Conservation (phyloP, 2,329 filamentous ascomycete species). For the Aspergillaceae sp. region DNA sequence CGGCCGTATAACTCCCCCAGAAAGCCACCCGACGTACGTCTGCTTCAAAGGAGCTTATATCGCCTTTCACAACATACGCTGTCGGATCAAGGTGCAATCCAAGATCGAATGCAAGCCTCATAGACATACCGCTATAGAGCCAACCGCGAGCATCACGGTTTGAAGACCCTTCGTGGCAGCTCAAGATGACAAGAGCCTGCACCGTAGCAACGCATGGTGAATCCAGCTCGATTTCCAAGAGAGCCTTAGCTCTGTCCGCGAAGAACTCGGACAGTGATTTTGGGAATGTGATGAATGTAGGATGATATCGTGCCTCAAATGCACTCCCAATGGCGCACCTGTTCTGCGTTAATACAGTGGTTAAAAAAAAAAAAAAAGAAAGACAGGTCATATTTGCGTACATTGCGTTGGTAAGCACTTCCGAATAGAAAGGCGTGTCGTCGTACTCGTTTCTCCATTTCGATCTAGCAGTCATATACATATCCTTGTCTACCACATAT, state of each 20-base stretch:
- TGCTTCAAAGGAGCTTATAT: slow-evolving; percentile 32
- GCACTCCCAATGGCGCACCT: slow-evolving; percentile 37
- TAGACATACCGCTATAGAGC: slow-evolving; percentile 41
- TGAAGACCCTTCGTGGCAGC: slow-evolving; percentile 37
- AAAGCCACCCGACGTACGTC: slow-evolving; percentile 34
- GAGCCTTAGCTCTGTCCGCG: slow-evolving; percentile 36
- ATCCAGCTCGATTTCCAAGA: slow-evolving; percentile 42
- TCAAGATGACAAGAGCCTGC: slow-evolving; percentile 40
- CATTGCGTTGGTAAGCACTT: slow-evolving; percentile 36
- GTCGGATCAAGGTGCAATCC: slow-evolving; percentile 36
- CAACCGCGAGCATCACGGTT: slow-evolving; percentile 40
- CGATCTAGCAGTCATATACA: slow-evolving; percentile 27
- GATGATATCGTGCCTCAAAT: slow-evolving; percentile 37
- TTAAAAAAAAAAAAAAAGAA: too few relatives aligned
- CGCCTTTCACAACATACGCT: slow-evolving; percentile 31
- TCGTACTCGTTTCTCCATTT: slow-evolving; percentile 31
- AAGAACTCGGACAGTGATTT: slow-evolving; percentile 30
- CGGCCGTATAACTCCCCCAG: slow-evolving; percentile 37
- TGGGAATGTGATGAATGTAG: slow-evolving; percentile 34
- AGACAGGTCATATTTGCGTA: slow-evolving; percentile 7
- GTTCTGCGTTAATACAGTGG: too few relatives aligned
- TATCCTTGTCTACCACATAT: slow-evolving; percentile 38
- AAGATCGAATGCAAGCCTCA: slow-evolving; percentile 39
- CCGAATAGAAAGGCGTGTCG: slow-evolving; percentile 34
- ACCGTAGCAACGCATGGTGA: slow-evolving; percentile 41